Evolutionary conservation across 371 early-diverging fungal genomes (phyloP), one percentile per base, ranked within the genome.

Genomic region (Circinella umbellata): DNA sequence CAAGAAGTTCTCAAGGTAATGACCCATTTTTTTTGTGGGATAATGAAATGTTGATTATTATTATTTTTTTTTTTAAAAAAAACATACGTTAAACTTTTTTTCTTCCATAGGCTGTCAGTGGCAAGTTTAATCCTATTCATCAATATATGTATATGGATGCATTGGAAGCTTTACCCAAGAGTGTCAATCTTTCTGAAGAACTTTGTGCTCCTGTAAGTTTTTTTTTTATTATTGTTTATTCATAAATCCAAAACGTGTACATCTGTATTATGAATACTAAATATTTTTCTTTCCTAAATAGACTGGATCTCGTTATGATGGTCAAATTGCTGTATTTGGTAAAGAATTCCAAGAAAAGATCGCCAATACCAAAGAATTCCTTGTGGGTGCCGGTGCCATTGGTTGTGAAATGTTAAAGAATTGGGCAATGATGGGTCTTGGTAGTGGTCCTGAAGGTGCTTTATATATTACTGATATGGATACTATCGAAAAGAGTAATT

Each of bases 331-430:
- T 38, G 96, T 99, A 34, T 97, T 99, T 86, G 99, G 99, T 57
- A 84, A 86, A 63, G 90, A 90, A 59, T 96, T 95, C 88, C 95
- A 98, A 76, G 87, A 94, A 61, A 92, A 90, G 77, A 84, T 99
- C 63, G 88, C 92, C 20, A 93, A 97, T 77, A 84, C 90, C 51
- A 91, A 93, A 64, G 90, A 97, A 75, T 99, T 99, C 89, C 83
- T 99, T 47, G 99, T 99, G 47, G 99, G 99, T 62, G 94, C 99
- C 55, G 99, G 99, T 61, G 99, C 99, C 8, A 99, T 99, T 80
- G 99, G 99, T 63, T 99, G 99, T 86, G 99, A 99, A 83, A 99
- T 99, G 97, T 88, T 99, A 62, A 99, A 99, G 89, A 99, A 99
- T 85, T 98, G 99, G 95, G 95, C 96, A 36, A 93, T 99, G 97